phyloP scores from a whole-genome alignment of 2,329 filamentous ascomycete genomes.

The Myriosclerotinia curreyana region DNA sequence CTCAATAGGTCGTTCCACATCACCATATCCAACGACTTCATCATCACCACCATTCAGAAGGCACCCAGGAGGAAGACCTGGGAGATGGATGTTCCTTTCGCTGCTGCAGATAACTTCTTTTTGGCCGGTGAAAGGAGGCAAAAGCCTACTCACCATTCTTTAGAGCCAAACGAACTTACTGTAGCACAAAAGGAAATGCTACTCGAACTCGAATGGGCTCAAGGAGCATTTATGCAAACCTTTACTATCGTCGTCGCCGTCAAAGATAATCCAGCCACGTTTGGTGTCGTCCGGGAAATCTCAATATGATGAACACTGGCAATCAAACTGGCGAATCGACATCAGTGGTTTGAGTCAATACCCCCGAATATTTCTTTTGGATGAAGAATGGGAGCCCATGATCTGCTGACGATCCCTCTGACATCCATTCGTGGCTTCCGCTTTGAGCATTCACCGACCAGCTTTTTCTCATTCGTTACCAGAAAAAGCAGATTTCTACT shows the following conservation, averaged over 20 bases:
- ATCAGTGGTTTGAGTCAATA: no score
- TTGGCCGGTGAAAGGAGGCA: conserved; percentile 12
- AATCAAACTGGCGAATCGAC: background rate
- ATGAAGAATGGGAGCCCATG: no score
- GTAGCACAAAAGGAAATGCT: conserved; percentile 65
- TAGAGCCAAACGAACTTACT: conserved; percentile 53
- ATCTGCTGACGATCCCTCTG: no score
- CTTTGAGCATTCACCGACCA: no score
- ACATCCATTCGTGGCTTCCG: no score
- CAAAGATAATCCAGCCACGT: conserved; percentile 56
- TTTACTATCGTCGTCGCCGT: conserved; percentile 63
- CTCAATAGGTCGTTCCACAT: background rate
- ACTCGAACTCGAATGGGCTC: conserved; percentile 65
- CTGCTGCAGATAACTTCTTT: background rate
- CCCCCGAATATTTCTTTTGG: no score
- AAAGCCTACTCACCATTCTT: conserved; percentile 23
- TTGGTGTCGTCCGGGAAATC: conserved; percentile 45
- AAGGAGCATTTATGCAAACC: conserved; percentile 64
- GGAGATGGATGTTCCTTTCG: background rate
- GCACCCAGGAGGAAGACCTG: conserved; percentile 2
- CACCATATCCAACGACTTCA: background rate
- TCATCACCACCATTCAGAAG: background rate
- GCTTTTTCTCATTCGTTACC: no score
- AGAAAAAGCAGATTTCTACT: no score
- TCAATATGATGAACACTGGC: background rate